phyloP scores from a whole-genome alignment of 352 stramenopile species.

The Pythium folliculosum region DNA sequence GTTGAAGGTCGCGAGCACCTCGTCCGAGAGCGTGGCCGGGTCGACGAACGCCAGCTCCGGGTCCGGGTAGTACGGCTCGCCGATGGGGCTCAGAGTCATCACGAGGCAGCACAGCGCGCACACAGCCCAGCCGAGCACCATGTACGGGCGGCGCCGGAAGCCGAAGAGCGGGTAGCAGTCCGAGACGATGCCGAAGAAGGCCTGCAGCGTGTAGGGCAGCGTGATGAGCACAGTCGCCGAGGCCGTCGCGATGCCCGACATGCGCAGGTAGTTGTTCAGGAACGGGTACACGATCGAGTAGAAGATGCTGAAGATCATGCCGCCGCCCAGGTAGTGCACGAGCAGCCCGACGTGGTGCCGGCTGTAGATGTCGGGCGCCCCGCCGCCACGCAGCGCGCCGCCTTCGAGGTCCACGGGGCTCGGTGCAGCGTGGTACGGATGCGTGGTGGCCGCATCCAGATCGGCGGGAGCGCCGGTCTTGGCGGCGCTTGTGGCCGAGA shows the following conservation, averaged over 20 bases:
- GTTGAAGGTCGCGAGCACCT: constrained; percentile 29
- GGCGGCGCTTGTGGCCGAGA: not conserved
- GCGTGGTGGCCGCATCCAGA: not conserved
- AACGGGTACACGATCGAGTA: constrained; percentile 39
- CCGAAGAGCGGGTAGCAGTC: constrained; percentile 87
- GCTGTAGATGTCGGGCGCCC: constrained; percentile 37
- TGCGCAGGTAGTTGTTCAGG: constrained; percentile 45
- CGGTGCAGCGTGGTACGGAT: not conserved
- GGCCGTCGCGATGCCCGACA: constrained; percentile 34
- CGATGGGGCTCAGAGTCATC: constrained; percentile 29
- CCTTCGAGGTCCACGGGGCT: constrained; percentile 12
- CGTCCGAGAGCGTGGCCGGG: constrained; percentile 12
- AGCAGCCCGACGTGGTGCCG: constrained; percentile 37
- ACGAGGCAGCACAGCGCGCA: constrained; percentile 28
- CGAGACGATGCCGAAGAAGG: constrained; percentile 80
- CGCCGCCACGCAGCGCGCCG: constrained; percentile 32
- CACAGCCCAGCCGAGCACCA: constrained; percentile 65
- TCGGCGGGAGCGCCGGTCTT: not conserved
- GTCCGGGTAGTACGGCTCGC: constrained; percentile 31
- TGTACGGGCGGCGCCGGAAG: constrained; percentile 82
- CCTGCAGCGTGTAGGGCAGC: constrained; percentile 65
- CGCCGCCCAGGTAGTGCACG: constrained; percentile 35
- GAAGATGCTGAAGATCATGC: constrained; percentile 38
- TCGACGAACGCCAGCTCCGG: constrained; percentile 15
- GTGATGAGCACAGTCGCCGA: constrained; percentile 39